Evolutionary conservation across 495 filamentous ascomycete species (phyloP), one percentile per base, ranked within the genome.

Genomic region (Pyrenopolyporus hunteri): DNA sequence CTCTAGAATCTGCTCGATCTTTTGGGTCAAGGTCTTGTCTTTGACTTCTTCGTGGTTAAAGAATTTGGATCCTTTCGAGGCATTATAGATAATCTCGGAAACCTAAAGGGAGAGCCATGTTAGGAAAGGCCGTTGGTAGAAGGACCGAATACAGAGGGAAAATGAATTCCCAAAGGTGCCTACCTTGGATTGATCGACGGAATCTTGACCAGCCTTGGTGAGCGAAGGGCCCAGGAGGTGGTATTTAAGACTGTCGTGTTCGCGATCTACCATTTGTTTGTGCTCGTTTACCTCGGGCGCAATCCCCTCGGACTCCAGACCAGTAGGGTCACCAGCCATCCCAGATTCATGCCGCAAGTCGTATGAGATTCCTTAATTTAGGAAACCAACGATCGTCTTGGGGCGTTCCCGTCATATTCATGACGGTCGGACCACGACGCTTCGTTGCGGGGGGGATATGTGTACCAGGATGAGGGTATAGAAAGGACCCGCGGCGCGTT

Each of bases 41-140:
- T 85, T 85, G 47, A 74, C 79, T 70, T 96, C 89, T 68, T 98
- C 95, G 63, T 92, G 90, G 66, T 89, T 91, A 80, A 97, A 99
- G 78, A 89, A 99, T 70, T 96, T 97, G 54, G 91, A 96, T 19
- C 95, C 95, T 71, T 92, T 97, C 9, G 92, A 96, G 9, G 94
- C 93, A 73, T 95, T 90, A 75, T 96, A 97, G 45, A 99, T 99
- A 55, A 99, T 86, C 71, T 98, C 92, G 0, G 92, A 93, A n/a
- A 96, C 89, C 85, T 89, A 50, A 39, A 39, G 11, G 33, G 16
- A 45, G 1, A 16, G 14, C 28, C 28, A 46, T 9, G 23, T 40
- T 19, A 37, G 11, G 16, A 44, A n/a, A 29, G 17, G 25, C 6
- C 28, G n/a, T 26, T 14, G 7, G 9, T 4, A n/a, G 14, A 20